Conservation (phyloP, 441 rosid genomes). For the Eutrema salsugineum region DNA sequence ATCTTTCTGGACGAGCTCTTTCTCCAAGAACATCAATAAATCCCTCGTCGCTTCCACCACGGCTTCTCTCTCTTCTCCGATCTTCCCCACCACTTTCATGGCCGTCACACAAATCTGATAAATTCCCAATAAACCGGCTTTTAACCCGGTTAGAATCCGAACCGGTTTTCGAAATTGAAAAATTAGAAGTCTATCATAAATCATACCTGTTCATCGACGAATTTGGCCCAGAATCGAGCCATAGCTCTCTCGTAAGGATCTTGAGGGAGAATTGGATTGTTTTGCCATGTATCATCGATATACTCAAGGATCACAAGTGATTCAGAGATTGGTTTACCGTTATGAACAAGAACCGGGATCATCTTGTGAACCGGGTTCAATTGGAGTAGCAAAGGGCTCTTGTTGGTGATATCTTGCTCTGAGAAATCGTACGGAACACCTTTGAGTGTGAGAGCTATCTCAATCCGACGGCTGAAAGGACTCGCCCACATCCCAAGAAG, state of each 20-base stretch:
- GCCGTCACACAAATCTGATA: conserved; percentile 17
- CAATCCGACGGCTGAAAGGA: conserved; percentile 28
- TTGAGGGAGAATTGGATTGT: neutral
- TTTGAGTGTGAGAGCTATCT: conserved; percentile 37
- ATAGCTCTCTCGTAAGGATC: conserved; percentile 2
- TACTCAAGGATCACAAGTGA: conserved; percentile 21
- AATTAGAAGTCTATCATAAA: neutral
- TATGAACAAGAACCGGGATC: conserved; percentile 24
- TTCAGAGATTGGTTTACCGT: conserved; percentile 16
- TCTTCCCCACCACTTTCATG: neutral
- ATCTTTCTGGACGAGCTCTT: conserved; percentile 38
- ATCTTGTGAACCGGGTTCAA: conserved; percentile 22
- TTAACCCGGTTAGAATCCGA: neutral
- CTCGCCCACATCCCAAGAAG: conserved; percentile 19
- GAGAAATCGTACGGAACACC: conserved; percentile 30
- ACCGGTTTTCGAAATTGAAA: neutral
- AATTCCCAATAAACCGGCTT: neutral
- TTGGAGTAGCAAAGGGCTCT: conserved; percentile 27
- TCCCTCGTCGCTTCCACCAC: conserved; percentile 26
- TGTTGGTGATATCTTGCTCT: conserved; percentile 37
- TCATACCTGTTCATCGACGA: conserved; percentile 18
- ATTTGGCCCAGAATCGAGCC: conserved; percentile 17
- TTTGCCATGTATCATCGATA: conserved; percentile 15
- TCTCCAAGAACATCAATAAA: conserved; percentile 35
- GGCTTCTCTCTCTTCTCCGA: conserved; percentile 25